These are phyloP conservation scores for Taxillus chinensis DNA, from an alignment of 164 flowering plant species.

Conservation along the genomic window DNA sequence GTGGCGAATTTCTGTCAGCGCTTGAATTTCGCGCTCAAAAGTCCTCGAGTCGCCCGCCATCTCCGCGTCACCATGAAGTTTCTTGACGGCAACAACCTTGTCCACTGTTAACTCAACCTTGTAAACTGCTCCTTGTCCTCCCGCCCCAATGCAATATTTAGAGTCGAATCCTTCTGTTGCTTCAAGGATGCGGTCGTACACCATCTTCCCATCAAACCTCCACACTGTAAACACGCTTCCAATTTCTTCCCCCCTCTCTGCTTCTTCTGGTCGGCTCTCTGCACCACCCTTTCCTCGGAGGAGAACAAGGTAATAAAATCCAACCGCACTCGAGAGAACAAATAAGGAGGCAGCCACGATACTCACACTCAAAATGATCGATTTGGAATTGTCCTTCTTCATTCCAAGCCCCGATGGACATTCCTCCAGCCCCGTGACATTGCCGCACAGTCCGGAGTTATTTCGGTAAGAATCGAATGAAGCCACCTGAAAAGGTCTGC, in stretches of 20 bases:
- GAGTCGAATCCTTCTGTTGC: not conserved
- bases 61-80: not conserved
- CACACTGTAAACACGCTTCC: not conserved
- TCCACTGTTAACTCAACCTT: not conserved
- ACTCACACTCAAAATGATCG: not conserved
- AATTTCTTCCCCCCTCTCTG: not conserved
- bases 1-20: not conserved
- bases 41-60: not conserved
- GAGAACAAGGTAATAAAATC: not conserved
- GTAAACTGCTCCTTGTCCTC: not conserved
- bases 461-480: not conserved
- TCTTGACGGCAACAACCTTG: not conserved
- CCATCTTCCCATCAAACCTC: constrained; percentile 1
- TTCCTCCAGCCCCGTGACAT: not conserved
- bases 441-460: not conserved
- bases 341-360: not conserved
- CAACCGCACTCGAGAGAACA: not conserved
- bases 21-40: not conserved
- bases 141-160: not conserved
- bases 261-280: not conserved
- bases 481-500: not conserved
- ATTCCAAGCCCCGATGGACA: not conserved
- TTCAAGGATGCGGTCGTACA: not conserved
- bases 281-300: not conserved
- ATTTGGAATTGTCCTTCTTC: not conserved